Percentiles rank a stretch among this genome's conserved stretches.
Evolutionary conservation across 176 grass and related monocot species (phyloP).

Genomic region (Phragmites australis): DNA sequence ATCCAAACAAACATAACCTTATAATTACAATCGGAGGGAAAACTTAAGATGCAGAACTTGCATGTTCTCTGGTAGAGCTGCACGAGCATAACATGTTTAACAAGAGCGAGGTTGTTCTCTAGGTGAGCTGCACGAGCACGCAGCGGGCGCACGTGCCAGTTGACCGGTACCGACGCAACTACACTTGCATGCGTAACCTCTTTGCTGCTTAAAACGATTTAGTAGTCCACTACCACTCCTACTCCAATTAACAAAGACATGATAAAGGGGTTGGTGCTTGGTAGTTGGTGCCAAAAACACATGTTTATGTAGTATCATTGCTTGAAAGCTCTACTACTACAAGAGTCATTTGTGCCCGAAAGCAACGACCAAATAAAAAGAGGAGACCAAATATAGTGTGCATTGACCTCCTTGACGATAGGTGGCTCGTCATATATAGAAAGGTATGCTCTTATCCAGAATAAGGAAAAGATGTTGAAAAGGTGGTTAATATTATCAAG

Average conservation of each 20-base stretch:
- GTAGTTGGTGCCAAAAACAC: neutral
- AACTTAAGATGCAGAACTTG: too few relatives aligned
- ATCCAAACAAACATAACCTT: too few relatives aligned
- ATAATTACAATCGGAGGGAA: too few relatives aligned
- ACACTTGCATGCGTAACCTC: neutral
- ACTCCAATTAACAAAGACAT: slow-evolving; percentile 1
- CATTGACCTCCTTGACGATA: neutral
- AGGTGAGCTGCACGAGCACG: too few relatives aligned
- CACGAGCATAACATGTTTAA: too few relatives aligned
- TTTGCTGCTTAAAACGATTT: neutral
- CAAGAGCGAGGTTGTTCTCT: too few relatives aligned
- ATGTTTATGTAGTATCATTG: neutral
- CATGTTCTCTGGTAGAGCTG: too few relatives aligned
- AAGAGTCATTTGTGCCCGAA: neutral
- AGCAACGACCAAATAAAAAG: neutral
- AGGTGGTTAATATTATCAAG: too few relatives aligned
- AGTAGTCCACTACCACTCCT: neutral
- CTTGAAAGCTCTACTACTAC: neutral
- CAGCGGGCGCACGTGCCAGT: too few relatives aligned
- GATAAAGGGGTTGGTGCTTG: neutral
- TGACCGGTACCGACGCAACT: too few relatives aligned
- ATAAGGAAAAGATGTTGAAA: neutral
- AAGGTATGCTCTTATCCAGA: neutral
- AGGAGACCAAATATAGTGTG: neutral
- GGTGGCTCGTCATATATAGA: neutral